phyloP scores from a whole-genome alignment of 2,329 filamentous ascomycete species.

The Cladosporium sp. region DNA sequence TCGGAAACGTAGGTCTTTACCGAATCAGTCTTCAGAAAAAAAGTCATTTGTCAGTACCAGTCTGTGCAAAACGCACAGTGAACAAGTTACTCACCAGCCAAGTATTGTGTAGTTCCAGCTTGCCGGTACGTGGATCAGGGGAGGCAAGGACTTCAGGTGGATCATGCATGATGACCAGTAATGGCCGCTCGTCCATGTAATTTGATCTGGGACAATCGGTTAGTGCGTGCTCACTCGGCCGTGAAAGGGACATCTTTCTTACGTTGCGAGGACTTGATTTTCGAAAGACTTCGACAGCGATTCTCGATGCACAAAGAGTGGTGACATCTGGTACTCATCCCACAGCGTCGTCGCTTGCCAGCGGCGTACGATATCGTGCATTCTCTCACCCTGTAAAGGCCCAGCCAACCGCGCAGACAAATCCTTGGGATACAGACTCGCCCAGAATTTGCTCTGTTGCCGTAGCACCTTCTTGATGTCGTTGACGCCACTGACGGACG shows the following conservation, averaged over 20 bases:
- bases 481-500: constrained; percentile 50
- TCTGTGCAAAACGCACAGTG: constrained; percentile 18
- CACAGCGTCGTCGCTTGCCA: constrained; percentile 70
- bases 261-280: constrained; percentile 30
- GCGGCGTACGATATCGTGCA: constrained; percentile 75
- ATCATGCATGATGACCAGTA: constrained; percentile 78
- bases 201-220: constrained; percentile 50
- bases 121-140: constrained; percentile 54
- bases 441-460: constrained; percentile 69
- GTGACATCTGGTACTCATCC: constrained; percentile 70
- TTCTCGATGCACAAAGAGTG: constrained; percentile 72
- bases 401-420: constrained; percentile 27
- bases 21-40: constrained; percentile 72
- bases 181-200: constrained; percentile 59
- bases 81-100: constrained; percentile 65
- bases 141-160: constrained; percentile 51
- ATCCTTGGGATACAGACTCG: constrained; percentile 71
- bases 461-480: constrained; percentile 54
- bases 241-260: constrained; percentile 14
- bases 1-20: constrained; percentile 78
- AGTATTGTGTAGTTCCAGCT: constrained; percentile 74
- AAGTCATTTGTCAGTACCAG: constrained; percentile 36
- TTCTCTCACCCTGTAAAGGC: constrained; percentile 49
- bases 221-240: neutral
- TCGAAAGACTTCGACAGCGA: constrained; percentile 25